These are phyloP conservation scores for Colletotrichum sp. DNA, from an alignment of 2,329 filamentous ascomycete genomes.

Conservation along the genomic window DNA sequence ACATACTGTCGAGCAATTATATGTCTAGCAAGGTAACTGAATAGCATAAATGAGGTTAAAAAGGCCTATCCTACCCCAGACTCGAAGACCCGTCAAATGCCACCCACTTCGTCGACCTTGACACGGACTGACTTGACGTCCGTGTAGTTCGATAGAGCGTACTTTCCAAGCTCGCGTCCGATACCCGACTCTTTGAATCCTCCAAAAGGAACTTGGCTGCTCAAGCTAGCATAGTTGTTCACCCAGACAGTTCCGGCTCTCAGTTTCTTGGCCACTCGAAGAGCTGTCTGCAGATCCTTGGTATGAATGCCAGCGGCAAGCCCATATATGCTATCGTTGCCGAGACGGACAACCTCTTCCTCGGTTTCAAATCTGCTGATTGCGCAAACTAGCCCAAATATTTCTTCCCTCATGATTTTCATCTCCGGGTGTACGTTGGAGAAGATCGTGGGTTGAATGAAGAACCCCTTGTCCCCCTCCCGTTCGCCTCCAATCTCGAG, in stretches of 20 bases:
- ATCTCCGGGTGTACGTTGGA: slow-evolving; percentile 10
- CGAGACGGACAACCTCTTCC: not conserved
- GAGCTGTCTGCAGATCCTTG: not conserved
- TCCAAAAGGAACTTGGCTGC: not conserved
- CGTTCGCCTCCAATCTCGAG: slow-evolving; percentile 9
- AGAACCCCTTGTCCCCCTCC: slow-evolving; percentile 43
- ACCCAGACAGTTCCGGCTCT: not conserved
- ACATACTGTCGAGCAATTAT: too few species aligned
- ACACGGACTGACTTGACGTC: not conserved
- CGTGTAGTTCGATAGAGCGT: not conserved
- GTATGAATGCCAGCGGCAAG: not conserved
- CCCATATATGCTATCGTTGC: not conserved
- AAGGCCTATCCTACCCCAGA: too few species aligned
- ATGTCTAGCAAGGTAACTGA: too few species aligned
- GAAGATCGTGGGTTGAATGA: slow-evolving; percentile 44
- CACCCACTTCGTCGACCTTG: not conserved
- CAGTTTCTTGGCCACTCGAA: not conserved
- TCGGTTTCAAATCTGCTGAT: not conserved
- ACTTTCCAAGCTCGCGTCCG: not conserved
- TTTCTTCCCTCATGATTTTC: slow-evolving; percentile 53
- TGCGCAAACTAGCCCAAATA: slow-evolving; percentile 66
- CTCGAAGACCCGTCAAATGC: too few species aligned
- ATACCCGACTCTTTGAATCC: not conserved
- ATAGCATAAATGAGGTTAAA: too few species aligned
- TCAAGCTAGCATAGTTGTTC: not conserved